Evolutionary conservation across 768 basidiomycete genomes (phyloP), one percentile per base, ranked within the genome.

Genomic region (Coprinopsis marcescibilis): DNA sequence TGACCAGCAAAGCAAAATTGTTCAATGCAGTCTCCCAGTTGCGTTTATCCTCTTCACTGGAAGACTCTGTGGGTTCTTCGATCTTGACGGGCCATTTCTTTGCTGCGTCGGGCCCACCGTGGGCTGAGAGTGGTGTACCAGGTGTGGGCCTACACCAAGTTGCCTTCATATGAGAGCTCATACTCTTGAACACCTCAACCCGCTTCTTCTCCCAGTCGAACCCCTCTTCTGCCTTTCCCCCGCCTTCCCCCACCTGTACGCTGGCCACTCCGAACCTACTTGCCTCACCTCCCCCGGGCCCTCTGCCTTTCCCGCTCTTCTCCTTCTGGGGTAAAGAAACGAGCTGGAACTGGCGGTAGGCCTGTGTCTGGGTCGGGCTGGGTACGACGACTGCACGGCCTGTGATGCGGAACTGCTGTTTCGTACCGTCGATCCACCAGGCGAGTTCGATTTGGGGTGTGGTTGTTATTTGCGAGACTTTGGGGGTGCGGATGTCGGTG

Each of bases 401-500:
- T 0, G 67, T 50, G 56, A 94, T 65, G 38, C 91, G 81, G 59
- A 82, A 90, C 56, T 94, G 90, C 58, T 87, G 81, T 43, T 73
- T 61, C 0, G 78, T 73, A 17, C 75, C 73, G 24, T 75, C 70
- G 43, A 82, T 74, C 86, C 88, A 93, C 81, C 85, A 91, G 10
- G 72, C 77, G 34, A 83, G 53, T 59, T 91, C 83, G 50, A 82
- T 75, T 34, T 68, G 60, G 8, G 71, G 57, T 46, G 69, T 69
- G 29, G 67, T 57, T 19, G 65, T 66, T 38, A 89, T 65, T 53
- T 89, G 81, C 1, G 62, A 38, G 26, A 78, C 72, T 55, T 92
- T 92, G 17, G 80, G 79, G 1, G 80, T 72, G 20, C 89, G 83
- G 37, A 82, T 60, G 65, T 90, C 89, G 38, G 88, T 88, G 11